Evolutionary conservation across 176 grass and related monocot genomes (phyloP), one percentile per base, ranked within the genome.

Genomic region (Eleusine indica): DNA sequence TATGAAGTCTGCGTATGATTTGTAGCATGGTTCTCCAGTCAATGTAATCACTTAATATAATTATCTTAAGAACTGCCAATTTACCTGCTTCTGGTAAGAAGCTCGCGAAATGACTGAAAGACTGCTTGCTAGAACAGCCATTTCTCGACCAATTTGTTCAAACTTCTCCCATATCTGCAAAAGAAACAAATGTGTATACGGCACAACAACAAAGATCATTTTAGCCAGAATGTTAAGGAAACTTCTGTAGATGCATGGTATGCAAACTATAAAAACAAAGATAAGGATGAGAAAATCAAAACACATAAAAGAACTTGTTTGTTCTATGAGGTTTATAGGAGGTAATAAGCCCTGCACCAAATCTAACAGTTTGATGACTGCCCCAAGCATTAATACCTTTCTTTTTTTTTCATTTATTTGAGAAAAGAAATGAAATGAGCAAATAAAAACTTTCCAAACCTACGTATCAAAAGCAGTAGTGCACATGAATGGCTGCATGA

Each of bases 61-160:
- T 16, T 28, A 57, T 21, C 18, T 57, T 57, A 17, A 63, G 77
- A 56, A 66, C 7, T 32, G 53, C 22, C 35, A 73, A 60, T 30
- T 67, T 87, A 99, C 96, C 91, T 95, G 91, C 77, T 98, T 95
- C 79, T 91, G 85, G 83, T 76, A 90, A 44, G 92, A 98, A 84
- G 74, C 74, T 82, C 64, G 85, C 35, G 91, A 93, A 66, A 88
- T 88, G 62, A 52, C 73, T 84, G 93, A 86, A 70, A 94, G 91
- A 76, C 73, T 86, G 78, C 81, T 92, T 10, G 93, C 86, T 40
- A 96, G 67, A 79, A 29, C 79, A 83, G 89, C 58, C 84, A 96
- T 96, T 68, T 94, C 70, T 79, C 77, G 91, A 66, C 89, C 89
- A 74, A 92, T 84, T 70, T 86, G 87, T 87, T 86, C 87, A 80